Conservation (phyloP, 768 basidiomycete species). For the Sistotremastrum suecicum region DNA sequence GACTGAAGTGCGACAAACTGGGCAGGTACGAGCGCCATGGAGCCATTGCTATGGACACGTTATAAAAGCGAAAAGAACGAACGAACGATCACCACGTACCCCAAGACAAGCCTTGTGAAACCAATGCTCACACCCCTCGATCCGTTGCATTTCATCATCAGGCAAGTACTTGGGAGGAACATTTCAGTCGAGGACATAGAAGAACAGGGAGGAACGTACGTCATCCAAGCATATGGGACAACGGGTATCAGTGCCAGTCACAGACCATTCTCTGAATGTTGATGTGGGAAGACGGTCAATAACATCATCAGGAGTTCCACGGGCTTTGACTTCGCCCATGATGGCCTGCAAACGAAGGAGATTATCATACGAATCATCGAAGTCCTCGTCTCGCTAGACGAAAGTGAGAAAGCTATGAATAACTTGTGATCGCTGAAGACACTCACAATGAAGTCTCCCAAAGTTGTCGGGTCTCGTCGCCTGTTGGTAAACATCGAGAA, state of each 20-base stretch:
- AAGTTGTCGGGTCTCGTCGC: slow-evolving; percentile 1
- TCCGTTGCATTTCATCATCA: slow-evolving; percentile 48
- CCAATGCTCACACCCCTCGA: slow-evolving; percentile 67
- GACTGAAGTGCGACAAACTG: slow-evolving; percentile 46
- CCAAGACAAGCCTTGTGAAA: slow-evolving; percentile 63
- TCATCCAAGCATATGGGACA: slow-evolving; percentile 83
- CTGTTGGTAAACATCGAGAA: no score
- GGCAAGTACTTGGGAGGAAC: slow-evolving; percentile 39
- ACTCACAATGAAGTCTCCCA: slow-evolving; percentile 41
- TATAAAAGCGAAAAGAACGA: neutral
- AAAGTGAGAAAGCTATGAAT: slow-evolving; percentile 3
- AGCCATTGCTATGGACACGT: slow-evolving; percentile 55
- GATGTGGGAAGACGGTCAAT: slow-evolving; percentile 45
- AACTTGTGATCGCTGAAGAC: neutral
- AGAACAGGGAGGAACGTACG: slow-evolving; percentile 28
- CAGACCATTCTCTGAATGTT: slow-evolving; percentile 55
- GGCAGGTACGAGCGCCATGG: slow-evolving; percentile 59
- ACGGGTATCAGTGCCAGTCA: slow-evolving; percentile 48
- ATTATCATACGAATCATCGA: slow-evolving; percentile 63
- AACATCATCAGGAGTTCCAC: slow-evolving; percentile 46
- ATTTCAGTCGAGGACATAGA: slow-evolving; percentile 4
- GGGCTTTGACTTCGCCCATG: slow-evolving; percentile 57
- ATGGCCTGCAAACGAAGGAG: slow-evolving; percentile 42
- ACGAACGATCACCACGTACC: slow-evolving; percentile 25
- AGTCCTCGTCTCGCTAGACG: slow-evolving; percentile 56